A percentile compares a stretch with the other conserved stretches of the same genome.
Conservation (phyloP, 106 monocot species). For the Alisma plantagoaquatica region DNA sequence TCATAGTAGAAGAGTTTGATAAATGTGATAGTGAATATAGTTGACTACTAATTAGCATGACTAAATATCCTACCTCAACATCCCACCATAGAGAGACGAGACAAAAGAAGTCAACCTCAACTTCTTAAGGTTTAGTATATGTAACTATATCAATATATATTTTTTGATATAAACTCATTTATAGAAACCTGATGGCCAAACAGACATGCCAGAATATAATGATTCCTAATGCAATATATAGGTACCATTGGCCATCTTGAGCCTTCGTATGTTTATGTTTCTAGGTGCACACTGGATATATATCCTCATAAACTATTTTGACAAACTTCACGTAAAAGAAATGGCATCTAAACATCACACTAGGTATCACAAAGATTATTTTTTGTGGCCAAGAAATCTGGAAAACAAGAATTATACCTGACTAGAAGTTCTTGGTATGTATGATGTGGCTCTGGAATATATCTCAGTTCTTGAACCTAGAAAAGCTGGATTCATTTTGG, state of each 20-base stretch:
- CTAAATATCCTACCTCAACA: too few species aligned
- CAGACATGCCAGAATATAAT: slow-evolving; percentile 90
- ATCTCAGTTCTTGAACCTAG: slow-evolving; percentile 74
- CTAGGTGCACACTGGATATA: slow-evolving; percentile 90
- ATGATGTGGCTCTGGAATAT: slow-evolving; percentile 73
- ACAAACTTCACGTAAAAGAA: slow-evolving; percentile 81
- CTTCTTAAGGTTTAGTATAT: too few species aligned
- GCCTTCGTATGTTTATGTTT: slow-evolving; percentile 96
- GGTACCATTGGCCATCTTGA: slow-evolving; percentile 90
- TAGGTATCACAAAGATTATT: slow-evolving; percentile 96
- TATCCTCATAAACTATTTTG: slow-evolving; percentile 88
- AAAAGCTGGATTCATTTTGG: slow-evolving; percentile 77
- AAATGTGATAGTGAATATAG: too few species aligned
- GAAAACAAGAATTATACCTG: slow-evolving; percentile 88
- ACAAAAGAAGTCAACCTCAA: too few species aligned
- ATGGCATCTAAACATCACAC: slow-evolving; percentile 93
- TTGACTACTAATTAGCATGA: too few species aligned
- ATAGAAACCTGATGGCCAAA: too few species aligned
- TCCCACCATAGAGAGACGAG: too few species aligned
- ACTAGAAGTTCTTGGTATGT: slow-evolving; percentile 88
- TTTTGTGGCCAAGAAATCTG: slow-evolving; percentile 87
- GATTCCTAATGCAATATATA: slow-evolving; percentile 92
- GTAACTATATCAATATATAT: too few species aligned
- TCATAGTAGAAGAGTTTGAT: too few species aligned
- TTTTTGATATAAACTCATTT: too few species aligned